These are phyloP conservation scores for Fusarium sp. DNA, from an alignment of 2,329 filamentous ascomycete genomes.

Conservation along the genomic window DNA sequence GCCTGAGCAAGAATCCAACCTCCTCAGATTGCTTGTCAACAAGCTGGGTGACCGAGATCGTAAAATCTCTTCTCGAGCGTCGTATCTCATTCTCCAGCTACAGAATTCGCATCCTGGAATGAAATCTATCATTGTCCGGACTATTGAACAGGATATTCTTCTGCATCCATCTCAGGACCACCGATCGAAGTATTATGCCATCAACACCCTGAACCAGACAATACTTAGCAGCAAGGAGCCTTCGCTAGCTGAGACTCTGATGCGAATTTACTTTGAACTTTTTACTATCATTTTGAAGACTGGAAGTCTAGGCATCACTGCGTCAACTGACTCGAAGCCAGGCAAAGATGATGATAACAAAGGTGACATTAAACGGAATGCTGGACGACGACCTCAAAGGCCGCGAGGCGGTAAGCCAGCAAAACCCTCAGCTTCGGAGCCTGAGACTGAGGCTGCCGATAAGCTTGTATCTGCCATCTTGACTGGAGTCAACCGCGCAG, in stretches of 20 bases:
- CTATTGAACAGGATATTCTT: slow-evolving; percentile 87
- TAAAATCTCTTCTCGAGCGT: slow-evolving; percentile 93
- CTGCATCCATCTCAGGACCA: slow-evolving; percentile 87
- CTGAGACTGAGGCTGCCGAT: slow-evolving; percentile 76
- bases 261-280: slow-evolving; percentile 91
- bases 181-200: slow-evolving; percentile 92
- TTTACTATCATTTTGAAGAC: slow-evolving; percentile 85
- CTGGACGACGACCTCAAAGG: slow-evolving; percentile 39
- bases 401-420: slow-evolving; percentile 34
- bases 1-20: slow-evolving; percentile 95
- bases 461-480: slow-evolving; percentile 93
- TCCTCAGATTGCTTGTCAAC: slow-evolving; percentile 90
- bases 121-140: slow-evolving; percentile 87
- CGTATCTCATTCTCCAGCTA: slow-evolving; percentile 91
- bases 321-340: slow-evolving; percentile 57
- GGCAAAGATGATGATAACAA: slow-evolving; percentile 46
- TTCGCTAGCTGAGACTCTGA: slow-evolving; percentile 78
- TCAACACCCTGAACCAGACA: slow-evolving; percentile 97
- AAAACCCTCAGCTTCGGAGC: slow-evolving; percentile 52
- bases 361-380: neutral
- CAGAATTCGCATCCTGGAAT: slow-evolving; percentile 90
- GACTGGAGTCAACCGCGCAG: slow-evolving; percentile 94
- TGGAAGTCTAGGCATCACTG: slow-evolving; percentile 48
- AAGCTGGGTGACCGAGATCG: slow-evolving; percentile 95
- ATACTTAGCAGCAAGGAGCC: slow-evolving; percentile 88